A percentile compares a stretch with the other conserved stretches of the same genome.
Conservation (phyloP, 2,329 filamentous ascomycete species). For the Elsinoe ampelina region DNA sequence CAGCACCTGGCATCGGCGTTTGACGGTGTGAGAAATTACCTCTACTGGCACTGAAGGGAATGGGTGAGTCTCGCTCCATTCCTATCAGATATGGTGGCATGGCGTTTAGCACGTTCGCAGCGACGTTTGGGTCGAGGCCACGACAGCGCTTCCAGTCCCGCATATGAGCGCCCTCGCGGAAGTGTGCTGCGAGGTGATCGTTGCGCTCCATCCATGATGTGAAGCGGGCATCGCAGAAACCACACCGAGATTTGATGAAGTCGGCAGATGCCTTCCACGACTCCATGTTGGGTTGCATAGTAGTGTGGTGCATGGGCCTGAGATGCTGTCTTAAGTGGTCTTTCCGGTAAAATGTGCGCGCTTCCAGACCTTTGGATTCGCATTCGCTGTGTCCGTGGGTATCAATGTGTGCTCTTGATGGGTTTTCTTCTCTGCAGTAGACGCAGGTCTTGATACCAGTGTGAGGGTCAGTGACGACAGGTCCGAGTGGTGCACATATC, state of each 20-base stretch:
- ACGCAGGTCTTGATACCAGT: slow-evolving; percentile 51
- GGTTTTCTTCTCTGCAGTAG: slow-evolving; percentile 48
- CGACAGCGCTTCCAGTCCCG: slow-evolving; percentile 47
- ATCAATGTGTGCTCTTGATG: slow-evolving; percentile 47
- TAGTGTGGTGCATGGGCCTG: slow-evolving; percentile 51
- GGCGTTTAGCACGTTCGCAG: slow-evolving; percentile 40
- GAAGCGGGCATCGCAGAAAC: slow-evolving; percentile 43
- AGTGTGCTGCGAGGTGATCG: slow-evolving; percentile 47
- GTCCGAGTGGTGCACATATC: slow-evolving; percentile 52
- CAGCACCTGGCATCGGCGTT: not conserved
- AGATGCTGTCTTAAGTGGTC: slow-evolving; percentile 55
- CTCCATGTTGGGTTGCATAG: slow-evolving; percentile 55
- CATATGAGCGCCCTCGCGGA: slow-evolving; percentile 45
- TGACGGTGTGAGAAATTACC: not conserved
- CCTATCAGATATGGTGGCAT: slow-evolving; percentile 46
- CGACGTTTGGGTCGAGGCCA: slow-evolving; percentile 41
- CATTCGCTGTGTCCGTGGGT: slow-evolving; percentile 54
- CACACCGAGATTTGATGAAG: slow-evolving; percentile 46
- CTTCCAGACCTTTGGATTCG: slow-evolving; percentile 54
- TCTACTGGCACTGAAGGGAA: slow-evolving; percentile 40
- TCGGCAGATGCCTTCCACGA: slow-evolving; percentile 51
- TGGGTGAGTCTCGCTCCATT: slow-evolving; percentile 36
- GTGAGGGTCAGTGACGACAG: slow-evolving; percentile 45
- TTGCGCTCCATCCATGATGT: slow-evolving; percentile 42
- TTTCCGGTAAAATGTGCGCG: slow-evolving; percentile 55